Conservation (phyloP, 768 basidiomycete species). For the Naganishia friedmannii region DNA sequence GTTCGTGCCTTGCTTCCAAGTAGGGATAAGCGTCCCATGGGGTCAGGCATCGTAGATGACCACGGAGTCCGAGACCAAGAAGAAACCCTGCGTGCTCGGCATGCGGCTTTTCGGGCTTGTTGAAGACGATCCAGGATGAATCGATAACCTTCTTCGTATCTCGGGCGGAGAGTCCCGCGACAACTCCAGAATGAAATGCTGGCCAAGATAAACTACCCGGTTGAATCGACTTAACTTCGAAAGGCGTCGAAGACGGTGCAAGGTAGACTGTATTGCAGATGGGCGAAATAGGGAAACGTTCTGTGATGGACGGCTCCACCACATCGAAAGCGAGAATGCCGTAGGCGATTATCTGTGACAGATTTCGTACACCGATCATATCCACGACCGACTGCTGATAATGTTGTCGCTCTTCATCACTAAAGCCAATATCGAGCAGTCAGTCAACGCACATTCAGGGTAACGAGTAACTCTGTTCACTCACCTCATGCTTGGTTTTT, state of each 20-base stretch:
- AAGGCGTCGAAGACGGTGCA: conserved; percentile 42
- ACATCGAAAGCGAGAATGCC: conserved; percentile 90
- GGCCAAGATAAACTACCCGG: conserved; percentile 73
- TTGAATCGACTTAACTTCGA: conserved; percentile 64
- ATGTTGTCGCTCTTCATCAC: conserved; percentile 81
- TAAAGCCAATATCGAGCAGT: background rate
- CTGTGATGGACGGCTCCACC: conserved; percentile 64
- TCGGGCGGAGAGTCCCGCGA: conserved; percentile 79
- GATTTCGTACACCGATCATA: conserved; percentile 77
- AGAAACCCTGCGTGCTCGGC: conserved; percentile 96
- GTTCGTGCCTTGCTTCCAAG: conserved; percentile 90
- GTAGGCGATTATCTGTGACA: conserved; percentile 84
- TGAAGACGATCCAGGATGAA: conserved; percentile 90
- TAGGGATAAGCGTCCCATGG: conserved; percentile 96
- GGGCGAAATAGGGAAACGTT: conserved; percentile 42
- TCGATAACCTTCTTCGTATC: conserved; percentile 73
- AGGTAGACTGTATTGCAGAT: conserved; percentile 52
- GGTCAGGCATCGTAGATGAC: conserved; percentile 81
- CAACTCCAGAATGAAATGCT: conserved; percentile 97
- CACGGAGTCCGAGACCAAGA: conserved; percentile 83
- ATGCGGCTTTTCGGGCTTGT: conserved; percentile 83
- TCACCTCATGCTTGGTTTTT: conserved; percentile 70
- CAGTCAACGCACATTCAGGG: conserved; percentile 27
- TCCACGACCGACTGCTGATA: conserved; percentile 79
- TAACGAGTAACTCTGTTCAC: conserved; percentile 35